A percentile compares a stretch with the other conserved stretches of the same genome.
These are phyloP conservation scores for Barnettozyma populi DNA, from an alignment of 805 yeast species.

Conservation along the genomic window DNA sequence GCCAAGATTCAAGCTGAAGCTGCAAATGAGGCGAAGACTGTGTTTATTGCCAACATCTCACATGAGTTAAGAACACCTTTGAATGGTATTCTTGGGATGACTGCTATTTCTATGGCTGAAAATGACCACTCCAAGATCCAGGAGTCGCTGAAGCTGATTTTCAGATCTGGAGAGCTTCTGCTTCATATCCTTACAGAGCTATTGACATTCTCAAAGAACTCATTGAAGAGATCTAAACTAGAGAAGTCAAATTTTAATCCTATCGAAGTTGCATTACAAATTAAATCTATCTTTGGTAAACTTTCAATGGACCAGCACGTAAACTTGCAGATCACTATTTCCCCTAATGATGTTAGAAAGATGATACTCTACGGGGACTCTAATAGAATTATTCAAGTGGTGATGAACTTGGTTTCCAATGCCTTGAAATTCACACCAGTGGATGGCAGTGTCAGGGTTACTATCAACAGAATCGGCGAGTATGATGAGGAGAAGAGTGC, in stretches of 20 bases:
- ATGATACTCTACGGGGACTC: slow-evolving; percentile 82
- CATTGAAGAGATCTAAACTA: slow-evolving; percentile 72
- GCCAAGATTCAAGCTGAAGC: slow-evolving; percentile 87
- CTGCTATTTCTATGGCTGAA: slow-evolving; percentile 90
- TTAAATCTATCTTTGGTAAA: slow-evolving; percentile 78
- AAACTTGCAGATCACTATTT: slow-evolving; percentile 52
- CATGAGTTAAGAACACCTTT: slow-evolving; percentile 94
- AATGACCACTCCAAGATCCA: slow-evolving; percentile 60
- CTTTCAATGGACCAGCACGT: slow-evolving; percentile 76
- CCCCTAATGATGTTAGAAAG: slow-evolving; percentile 54
- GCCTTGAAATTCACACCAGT: slow-evolving; percentile 89
- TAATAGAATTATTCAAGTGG: slow-evolving; percentile 83
- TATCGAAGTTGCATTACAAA: slow-evolving; percentile 77
- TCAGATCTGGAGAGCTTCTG: slow-evolving; percentile 85
- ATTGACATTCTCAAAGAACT: slow-evolving; percentile 88
- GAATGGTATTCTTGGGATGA: slow-evolving; percentile 94
- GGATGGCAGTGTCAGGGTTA: slow-evolving; percentile 72
- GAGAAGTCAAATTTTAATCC: slow-evolving; percentile 80
- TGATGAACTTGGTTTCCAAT: slow-evolving; percentile 89
- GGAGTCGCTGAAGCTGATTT: slow-evolving; percentile 73
- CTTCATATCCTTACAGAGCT: slow-evolving; percentile 87
- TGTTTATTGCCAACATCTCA: slow-evolving; percentile 85
- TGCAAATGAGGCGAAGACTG: slow-evolving; percentile 95
- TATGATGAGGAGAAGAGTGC: slow-evolving; percentile 53
- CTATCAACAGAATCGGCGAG: slow-evolving; percentile 60